Evolutionary conservation across 352 stramenopile genomes (phyloP), one percentile per base, ranked within the genome.

Genomic region (Phytopythium sindhum): DNA sequence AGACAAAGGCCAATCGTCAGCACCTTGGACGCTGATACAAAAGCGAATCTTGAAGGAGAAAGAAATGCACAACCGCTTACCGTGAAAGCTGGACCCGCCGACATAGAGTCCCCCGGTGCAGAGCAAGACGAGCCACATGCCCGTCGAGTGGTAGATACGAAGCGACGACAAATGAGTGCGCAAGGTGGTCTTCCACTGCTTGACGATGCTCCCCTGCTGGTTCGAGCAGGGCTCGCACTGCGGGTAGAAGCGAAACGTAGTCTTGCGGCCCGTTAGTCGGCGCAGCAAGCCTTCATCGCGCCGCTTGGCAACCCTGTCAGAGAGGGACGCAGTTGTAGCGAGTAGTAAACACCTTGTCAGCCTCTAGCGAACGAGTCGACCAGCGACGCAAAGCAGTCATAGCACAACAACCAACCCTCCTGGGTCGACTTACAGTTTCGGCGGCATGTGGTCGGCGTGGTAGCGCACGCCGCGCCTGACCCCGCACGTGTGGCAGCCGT

Each of bases 161-260:
- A 92, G 66, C 1, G 80, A 78, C 52, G 60, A 39, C 21, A 94
- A 55, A 54, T 96, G 87, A 48, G 84, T 73, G 57, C 87, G 84
- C 35, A 93, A 68, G 39, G 77, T 90, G 57, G 67, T 75, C 70
- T 80, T 81, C 62, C 64, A 82, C 53, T 84, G 75, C 63, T 90
- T 91, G 37, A 91, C 85, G 19, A 88, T 71, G 9, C 59, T 70
- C 14, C 65, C 73, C 58, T 91, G 85, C 58, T 88, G 72, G 67
- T 93, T 96, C 29, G 87, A 96, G 72, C 87, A 96, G 44, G 74
- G 64, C 52, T 89, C 76, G 58, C 87, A 96, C 68, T 96, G 87
- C 41, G 87, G 87, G 55, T 94, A 96, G 67, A 92, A 96, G 17
- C 85, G 85, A 57, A 91, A 91, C 5, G 60, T 61, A 19, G 86